Conservation (phyloP, 208 protist genomes). For the Trypanosoma theileri region DNA sequence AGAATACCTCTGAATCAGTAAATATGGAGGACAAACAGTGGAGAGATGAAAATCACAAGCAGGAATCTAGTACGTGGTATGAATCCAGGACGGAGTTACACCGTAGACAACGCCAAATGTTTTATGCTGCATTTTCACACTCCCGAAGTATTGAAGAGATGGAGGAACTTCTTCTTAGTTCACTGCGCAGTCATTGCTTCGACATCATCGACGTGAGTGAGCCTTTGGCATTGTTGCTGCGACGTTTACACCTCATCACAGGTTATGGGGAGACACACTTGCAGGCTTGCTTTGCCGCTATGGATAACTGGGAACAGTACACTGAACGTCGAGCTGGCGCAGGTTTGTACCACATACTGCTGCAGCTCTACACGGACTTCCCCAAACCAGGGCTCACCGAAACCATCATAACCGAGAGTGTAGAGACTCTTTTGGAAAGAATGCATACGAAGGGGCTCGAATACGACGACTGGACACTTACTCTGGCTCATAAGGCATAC, state of each 20-base stretch:
- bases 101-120: slow-evolving; percentile 5
- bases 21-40: slow-evolving; percentile 5
- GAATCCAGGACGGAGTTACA: slow-evolving; percentile 1
- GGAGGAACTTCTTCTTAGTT: slow-evolving; percentile 21
- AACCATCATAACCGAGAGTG: slow-evolving; percentile 23
- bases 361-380: slow-evolving; percentile 24
- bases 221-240: slow-evolving; percentile 14
- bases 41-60: slow-evolving; percentile 6
- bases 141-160: slow-evolving; percentile 18
- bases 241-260: slow-evolving; percentile 19
- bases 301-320: slow-evolving; percentile 21
- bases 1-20: background rate
- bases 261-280: slow-evolving; percentile 22
- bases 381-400: slow-evolving; percentile 15
- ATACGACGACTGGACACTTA: slow-evolving; percentile 31
- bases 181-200: slow-evolving; percentile 18
- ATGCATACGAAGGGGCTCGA: slow-evolving; percentile 23
- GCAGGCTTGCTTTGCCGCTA: slow-evolving; percentile 15
- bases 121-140: slow-evolving; percentile 17
- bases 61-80: slow-evolving; percentile 9
- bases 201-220: slow-evolving; percentile 18
- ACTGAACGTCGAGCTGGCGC: slow-evolving; percentile 6
- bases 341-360: slow-evolving; percentile 22
- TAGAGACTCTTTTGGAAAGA: slow-evolving; percentile 21
- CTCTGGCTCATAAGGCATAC: slow-evolving; percentile 24